Evolutionary conservation across 768 basidiomycete species (phyloP).

Genomic region (Udeniomyces megalosporus): DNA sequence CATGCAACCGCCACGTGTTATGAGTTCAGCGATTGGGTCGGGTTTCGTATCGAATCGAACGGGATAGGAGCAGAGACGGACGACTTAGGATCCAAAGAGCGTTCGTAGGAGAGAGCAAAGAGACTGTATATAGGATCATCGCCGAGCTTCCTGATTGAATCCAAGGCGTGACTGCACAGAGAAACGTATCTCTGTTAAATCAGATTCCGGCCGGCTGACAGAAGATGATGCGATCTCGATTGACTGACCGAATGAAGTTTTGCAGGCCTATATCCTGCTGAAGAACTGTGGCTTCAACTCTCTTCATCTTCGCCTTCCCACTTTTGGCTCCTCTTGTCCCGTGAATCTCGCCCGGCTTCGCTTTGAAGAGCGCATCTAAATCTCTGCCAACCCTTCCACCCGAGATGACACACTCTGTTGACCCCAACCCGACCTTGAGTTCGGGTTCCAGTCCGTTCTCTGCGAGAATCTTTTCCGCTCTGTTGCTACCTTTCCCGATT

Average conservation of each 20-base stretch:
- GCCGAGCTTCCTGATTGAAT: slow-evolving; percentile 18
- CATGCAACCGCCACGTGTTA: too few relatives aligned
- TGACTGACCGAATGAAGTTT: background rate
- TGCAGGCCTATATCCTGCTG: too few relatives aligned
- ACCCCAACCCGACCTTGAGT: slow-evolving; percentile 11
- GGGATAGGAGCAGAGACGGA: slow-evolving; percentile 2
- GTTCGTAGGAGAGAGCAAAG: slow-evolving; percentile 28
- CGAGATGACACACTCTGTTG: too few relatives aligned
- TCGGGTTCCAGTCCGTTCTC: slow-evolving; percentile 18
- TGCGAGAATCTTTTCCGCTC: slow-evolving; percentile 22
- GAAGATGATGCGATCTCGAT: background rate
- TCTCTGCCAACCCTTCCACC: background rate
- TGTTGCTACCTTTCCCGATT: slow-evolving; percentile 19
- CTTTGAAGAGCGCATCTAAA: background rate
- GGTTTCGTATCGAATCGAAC: background rate
- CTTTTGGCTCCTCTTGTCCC: too few relatives aligned
- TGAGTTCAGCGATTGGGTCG: too few relatives aligned
- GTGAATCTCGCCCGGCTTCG: too few relatives aligned
- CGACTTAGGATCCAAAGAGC: slow-evolving; percentile 21
- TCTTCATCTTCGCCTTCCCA: too few relatives aligned
- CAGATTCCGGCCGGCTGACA: too few relatives aligned
- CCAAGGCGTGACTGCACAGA: slow-evolving; percentile 19
- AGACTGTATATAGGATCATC: slow-evolving; percentile 26
- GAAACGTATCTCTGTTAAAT: too few relatives aligned
- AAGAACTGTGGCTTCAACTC: too few relatives aligned